phyloP scores from a whole-genome alignment of 2,329 filamentous ascomycete species.

The Colletotrichum sp. region DNA sequence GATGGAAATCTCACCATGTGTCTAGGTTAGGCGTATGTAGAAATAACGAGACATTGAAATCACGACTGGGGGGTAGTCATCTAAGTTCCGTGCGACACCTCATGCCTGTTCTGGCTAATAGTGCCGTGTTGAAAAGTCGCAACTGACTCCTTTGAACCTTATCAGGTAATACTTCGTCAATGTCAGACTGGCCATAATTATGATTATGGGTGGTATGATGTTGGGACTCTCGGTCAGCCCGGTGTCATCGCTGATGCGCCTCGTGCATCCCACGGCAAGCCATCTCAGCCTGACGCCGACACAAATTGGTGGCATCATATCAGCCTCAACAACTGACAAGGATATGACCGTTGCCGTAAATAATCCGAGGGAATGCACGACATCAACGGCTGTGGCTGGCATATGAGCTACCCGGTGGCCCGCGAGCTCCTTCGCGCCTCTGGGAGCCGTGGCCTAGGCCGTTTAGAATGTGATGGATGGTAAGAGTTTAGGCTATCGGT shows the following conservation, averaged over 20 bases:
- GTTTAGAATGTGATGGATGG: neutral
- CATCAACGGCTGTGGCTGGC: neutral
- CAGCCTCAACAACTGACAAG: neutral
- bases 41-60: neutral
- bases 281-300: neutral
- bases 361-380: neutral
- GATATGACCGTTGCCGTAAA: no score
- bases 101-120: neutral
- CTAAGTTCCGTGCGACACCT: accelerated
- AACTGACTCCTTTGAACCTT: neutral
- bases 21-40: conserved; percentile 6
- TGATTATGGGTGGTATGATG: neutral
- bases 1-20: neutral
- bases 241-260: neutral
- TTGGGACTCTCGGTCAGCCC: neutral
- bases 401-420: neutral
- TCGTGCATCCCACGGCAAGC: neutral
- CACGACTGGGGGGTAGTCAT: neutral
- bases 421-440: neutral
- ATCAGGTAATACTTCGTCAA: neutral
- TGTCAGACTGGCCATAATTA: accelerated
- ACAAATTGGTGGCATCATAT: neutral
- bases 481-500: neutral
- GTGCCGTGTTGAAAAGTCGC: neutral
- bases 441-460: neutral